Evolutionary conservation across 176 grass and related monocot species (phyloP), one percentile per base, ranked within the genome.

Genomic region (Eleusine indica): DNA sequence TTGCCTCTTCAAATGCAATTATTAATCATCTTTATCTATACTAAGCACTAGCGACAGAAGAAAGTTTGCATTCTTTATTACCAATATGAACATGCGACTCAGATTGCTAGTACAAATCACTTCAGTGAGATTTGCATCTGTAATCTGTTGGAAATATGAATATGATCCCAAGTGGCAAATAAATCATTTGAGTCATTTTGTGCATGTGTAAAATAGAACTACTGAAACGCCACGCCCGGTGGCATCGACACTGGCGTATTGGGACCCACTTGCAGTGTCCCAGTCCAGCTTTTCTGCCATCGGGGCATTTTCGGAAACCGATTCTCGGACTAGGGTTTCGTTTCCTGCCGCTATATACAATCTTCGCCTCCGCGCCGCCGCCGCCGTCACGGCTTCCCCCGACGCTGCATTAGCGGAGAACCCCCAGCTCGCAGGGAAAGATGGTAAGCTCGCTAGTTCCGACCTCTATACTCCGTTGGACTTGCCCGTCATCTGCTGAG

Each of bases 311-410:
- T 9, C 38, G 74, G 74, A 28, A 78, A 28, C n/a, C 2, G 30
- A 39, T 8, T n/a, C 6, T 13, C 17, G 21, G 43, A 21, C 56
- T 78, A 78, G 75, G 75, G 57, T 46, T 78, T 78, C 58, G 28
- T 3, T 46, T 7, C 39, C 57, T 6, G 13, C 75, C n/a, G 6
- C 14, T 78, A 64, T 64, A 78, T 29, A 78, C 1, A 2, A 0
- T 64, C 39, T 56, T 39, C n/a, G 57, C 75, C 38, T 77, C 13
- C 57, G 57, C 57, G 57, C 57, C 57, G 57, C 57, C 57, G 56
- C 21, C 56, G 57, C 57, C 75, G 57, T 30, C 21, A 60, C 74
- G 32, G 74, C 74, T 22, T 41, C 52, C 32, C 73, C 74, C 35
- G 32, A 75, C 73, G 52, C 74, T 57, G 22, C 52, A 53, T 53